Evolutionary conservation across 208 protist genomes (phyloP).

Genomic region (Leishmania amazonensis): DNA sequence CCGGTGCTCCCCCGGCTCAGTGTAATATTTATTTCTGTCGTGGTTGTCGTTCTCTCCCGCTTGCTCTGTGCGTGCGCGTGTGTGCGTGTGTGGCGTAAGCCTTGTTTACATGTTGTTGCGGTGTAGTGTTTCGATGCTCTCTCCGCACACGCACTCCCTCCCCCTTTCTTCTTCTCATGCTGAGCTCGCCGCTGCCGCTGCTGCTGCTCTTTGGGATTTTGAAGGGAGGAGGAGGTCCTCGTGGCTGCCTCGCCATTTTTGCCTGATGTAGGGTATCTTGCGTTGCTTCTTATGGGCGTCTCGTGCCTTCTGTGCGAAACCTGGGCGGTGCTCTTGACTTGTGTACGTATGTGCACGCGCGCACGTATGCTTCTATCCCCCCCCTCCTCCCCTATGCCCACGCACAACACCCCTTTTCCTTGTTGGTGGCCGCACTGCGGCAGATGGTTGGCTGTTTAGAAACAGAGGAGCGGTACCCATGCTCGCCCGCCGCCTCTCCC

Average conservation of each 20-base stretch:
- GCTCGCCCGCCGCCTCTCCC: no score
- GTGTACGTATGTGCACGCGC: not conserved
- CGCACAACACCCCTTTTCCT: not conserved
- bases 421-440: no score
- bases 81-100: not conserved
- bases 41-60: not conserved
- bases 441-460: no score
- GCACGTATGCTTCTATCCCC: not conserved
- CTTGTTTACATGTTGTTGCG: not conserved
- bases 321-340: not conserved
- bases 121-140: not conserved
- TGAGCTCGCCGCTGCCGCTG: no score
- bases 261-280: not conserved
- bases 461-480: no score
- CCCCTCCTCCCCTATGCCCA: not conserved
- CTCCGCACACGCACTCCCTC: not conserved
- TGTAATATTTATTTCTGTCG: not conserved
- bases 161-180: not conserved
- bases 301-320: no score
- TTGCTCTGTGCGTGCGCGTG: not conserved
- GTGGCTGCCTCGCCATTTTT: not conserved
- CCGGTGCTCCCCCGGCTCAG: not conserved
- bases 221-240: not conserved
- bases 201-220: no score
- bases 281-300: not conserved